These are phyloP conservation scores for Coemansia nantahalensis DNA, from an alignment of 192 early-diverging fungal species.

Conservation along the genomic window DNA sequence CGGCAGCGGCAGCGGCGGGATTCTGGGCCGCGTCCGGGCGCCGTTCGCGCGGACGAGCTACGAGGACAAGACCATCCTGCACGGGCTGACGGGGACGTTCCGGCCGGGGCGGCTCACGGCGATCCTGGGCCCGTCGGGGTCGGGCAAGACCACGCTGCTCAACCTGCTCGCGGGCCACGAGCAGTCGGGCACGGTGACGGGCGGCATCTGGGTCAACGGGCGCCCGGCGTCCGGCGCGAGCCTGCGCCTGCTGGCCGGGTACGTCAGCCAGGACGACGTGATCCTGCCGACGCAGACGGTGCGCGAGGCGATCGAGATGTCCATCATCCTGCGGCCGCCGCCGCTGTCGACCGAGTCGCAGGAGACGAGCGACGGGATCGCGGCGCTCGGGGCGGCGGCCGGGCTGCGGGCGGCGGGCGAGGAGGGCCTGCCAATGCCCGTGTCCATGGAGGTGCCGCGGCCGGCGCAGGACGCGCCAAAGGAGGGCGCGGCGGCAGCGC, in stretches of 20 bases:
- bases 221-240: conserved; percentile 49
- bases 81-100: conserved; percentile 36
- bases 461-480: conserved; percentile 9
- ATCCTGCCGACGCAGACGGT: conserved; percentile 70
- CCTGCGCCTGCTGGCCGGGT: conserved; percentile 57
- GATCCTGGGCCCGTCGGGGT: conserved; percentile 64
- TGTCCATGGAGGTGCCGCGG: background rate
- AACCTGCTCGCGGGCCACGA: conserved; percentile 61
- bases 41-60: conserved; percentile 4
- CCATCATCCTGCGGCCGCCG: conserved; percentile 54
- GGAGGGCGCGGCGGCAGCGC: conserved; percentile 9
- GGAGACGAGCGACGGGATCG: background rate
- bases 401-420: conserved; percentile 1
- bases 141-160: conserved; percentile 65
- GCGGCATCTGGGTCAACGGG: conserved; percentile 61
- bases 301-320: conserved; percentile 72
- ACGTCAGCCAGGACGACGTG: conserved; percentile 62
- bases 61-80: conserved; percentile 41
- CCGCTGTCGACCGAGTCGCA: conserved; percentile 8
- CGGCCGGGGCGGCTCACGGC: conserved; percentile 58
- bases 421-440: conserved; percentile 31
- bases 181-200: conserved; percentile 46
- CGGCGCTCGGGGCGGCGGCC: background rate
- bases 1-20: too few relatives aligned
- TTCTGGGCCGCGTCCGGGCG: background rate